Evolutionary conservation across 768 basidiomycete genomes (phyloP).

Genomic region (Trametes sanguinea): DNA sequence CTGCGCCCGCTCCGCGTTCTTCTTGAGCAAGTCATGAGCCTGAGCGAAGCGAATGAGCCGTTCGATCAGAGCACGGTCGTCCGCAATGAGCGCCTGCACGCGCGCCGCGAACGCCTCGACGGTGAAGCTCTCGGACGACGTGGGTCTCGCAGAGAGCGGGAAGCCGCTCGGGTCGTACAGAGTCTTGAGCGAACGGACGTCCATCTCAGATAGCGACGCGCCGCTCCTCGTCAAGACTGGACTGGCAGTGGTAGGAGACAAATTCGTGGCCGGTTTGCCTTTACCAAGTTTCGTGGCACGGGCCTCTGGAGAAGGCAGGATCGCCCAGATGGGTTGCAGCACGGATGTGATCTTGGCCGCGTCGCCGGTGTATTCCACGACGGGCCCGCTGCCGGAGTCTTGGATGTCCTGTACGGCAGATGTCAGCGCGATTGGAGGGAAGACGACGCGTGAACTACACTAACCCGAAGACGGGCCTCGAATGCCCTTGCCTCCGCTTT

Average conservation of each 20-base stretch:
- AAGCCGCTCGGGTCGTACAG: slow-evolving; percentile 56
- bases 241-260: slow-evolving; percentile 23
- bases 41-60: slow-evolving; percentile 82
- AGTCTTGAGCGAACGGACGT: slow-evolving; percentile 82
- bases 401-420: slow-evolving; percentile 7
- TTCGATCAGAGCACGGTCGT: slow-evolving; percentile 84
- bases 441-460: neutral
- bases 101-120: slow-evolving; percentile 77
- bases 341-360: slow-evolving; percentile 57
- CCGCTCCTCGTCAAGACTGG: slow-evolving; percentile 35
- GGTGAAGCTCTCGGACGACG: slow-evolving; percentile 45
- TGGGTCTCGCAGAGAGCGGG: slow-evolving; percentile 18
- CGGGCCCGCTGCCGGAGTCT: slow-evolving; percentile 20
- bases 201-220: slow-evolving; percentile 76
- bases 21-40: slow-evolving; percentile 88
- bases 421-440: neutral
- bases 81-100: slow-evolving; percentile 78
- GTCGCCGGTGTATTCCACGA: slow-evolving; percentile 41
- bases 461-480: slow-evolving; percentile 51
- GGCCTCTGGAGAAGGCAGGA: slow-evolving; percentile 83
- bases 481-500: slow-evolving; percentile 31
- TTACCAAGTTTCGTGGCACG: slow-evolving; percentile 64
- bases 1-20: slow-evolving; percentile 89
- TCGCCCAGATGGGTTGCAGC: slow-evolving; percentile 74
- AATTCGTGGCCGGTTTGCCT: slow-evolving; percentile 38